These are phyloP conservation scores for Zasmidium angulare DNA, from an alignment of 2,329 filamentous ascomycete genomes.

Conservation along the genomic window DNA sequence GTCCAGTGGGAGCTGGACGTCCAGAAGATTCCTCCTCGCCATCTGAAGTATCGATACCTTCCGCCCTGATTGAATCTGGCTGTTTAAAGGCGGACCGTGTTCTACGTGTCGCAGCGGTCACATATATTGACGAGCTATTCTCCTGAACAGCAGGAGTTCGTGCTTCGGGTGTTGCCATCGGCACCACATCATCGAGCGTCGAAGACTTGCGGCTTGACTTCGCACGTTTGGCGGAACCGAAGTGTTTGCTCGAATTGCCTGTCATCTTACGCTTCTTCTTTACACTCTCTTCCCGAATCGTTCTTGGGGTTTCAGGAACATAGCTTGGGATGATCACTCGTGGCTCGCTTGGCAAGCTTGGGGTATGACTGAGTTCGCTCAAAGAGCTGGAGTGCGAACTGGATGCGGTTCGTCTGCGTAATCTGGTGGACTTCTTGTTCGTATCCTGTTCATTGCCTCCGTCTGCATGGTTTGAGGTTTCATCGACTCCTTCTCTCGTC, in stretches of 20 bases:
- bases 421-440: too few species aligned
- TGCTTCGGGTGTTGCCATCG: not conserved
- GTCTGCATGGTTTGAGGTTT: too few species aligned
- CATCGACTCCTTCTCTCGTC: not conserved
- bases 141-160: not conserved
- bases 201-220: not conserved
- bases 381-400: constrained; percentile 2
- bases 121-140: not conserved
- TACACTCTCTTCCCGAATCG: not conserved
- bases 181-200: not conserved
- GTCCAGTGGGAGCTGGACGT: too few species aligned
- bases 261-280: constrained; percentile 34
- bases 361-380: not conserved
- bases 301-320: constrained; percentile 1
- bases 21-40: too few species aligned
- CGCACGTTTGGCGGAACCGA: constrained; percentile 23
- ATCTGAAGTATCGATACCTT: not conserved
- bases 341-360: not conserved
- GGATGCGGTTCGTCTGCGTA: too few species aligned
- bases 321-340: not conserved
- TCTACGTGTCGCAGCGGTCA: not conserved
- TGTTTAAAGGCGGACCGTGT: not conserved
- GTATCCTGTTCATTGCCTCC: too few species aligned
- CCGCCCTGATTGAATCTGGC: not conserved
- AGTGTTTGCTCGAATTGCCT: constrained; percentile 35